Conservation (phyloP, 345 rosid genomes). For the Boechera stricta region DNA sequence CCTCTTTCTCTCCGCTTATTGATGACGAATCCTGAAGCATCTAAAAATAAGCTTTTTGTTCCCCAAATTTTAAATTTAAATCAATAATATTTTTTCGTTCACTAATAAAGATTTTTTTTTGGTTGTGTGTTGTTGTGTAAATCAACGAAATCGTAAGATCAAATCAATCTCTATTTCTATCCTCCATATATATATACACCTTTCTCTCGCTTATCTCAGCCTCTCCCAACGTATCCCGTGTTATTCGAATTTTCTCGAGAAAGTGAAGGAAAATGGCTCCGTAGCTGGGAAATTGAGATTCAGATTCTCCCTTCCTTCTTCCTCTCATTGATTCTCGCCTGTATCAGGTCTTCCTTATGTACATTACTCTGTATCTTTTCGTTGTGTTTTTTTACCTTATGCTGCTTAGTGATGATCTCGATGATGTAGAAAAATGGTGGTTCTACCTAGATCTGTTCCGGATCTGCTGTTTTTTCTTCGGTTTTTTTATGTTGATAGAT, state of each 20-base stretch:
- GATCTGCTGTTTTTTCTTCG: conserved; percentile 32
- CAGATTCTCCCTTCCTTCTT: not conserved
- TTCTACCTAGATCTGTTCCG: conserved; percentile 31
- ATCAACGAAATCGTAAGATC: conserved; percentile 23
- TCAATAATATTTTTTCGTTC: not conserved
- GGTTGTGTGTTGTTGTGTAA: not conserved
- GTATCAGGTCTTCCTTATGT: conserved; percentile 26
- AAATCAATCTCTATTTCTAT: conserved; percentile 1
- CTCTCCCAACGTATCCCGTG: conserved; percentile 11
- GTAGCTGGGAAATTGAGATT: conserved; percentile 35
- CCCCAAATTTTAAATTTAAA: not conserved
- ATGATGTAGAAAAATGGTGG: conserved; percentile 7
- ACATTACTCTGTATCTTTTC: conserved; percentile 9
- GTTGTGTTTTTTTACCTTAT: not conserved
- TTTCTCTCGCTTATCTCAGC: conserved; percentile 17
- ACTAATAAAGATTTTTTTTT: not conserved
- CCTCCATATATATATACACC: not conserved
- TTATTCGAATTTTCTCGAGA: conserved; percentile 47
- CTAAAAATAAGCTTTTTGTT: conserved; percentile 19
- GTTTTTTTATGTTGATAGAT: not conserved
- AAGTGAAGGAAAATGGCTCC: conserved; percentile 44
- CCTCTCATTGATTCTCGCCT: conserved; percentile 2
- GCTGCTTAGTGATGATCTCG: conserved; percentile 31
- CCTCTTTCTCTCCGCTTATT: conserved; percentile 23
- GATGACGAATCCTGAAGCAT: conserved; percentile 5